A percentile compares a stretch with the other conserved stretches of the same genome.
These are phyloP conservation scores for Talaromyces sp. DNA, from an alignment of 2,329 filamentous ascomycete genomes.

Conservation along the genomic window DNA sequence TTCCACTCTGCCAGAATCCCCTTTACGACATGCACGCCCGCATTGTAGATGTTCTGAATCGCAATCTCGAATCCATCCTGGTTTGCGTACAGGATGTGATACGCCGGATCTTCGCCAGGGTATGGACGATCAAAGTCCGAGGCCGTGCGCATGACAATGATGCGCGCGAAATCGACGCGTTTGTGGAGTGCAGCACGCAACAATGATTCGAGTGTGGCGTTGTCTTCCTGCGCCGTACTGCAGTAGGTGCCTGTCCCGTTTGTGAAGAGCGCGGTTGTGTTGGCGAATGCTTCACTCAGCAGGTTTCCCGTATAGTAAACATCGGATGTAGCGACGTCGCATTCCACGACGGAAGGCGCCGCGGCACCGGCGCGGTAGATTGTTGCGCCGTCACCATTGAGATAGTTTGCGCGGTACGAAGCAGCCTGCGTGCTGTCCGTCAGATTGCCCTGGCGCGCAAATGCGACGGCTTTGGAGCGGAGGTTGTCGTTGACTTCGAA, in stretches of 20 bases:
- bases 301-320: constrained; percentile 65
- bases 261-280: constrained; percentile 61
- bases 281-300: constrained; percentile 62
- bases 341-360: constrained; percentile 57
- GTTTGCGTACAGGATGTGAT: constrained; percentile 58
- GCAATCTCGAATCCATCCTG: constrained; percentile 64
- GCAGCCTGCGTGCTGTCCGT: constrained; percentile 50
- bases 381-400: constrained; percentile 19
- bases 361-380: constrained; percentile 43
- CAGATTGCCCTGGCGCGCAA: constrained; percentile 53
- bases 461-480: constrained; percentile 50
- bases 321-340: constrained; percentile 67
- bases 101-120: constrained; percentile 52
- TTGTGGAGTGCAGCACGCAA: constrained; percentile 57
- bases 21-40: constrained; percentile 62
- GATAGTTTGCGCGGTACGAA: constrained; percentile 56
- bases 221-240: constrained; percentile 70
- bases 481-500: constrained; percentile 63
- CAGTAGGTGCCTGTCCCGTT: constrained; percentile 67
- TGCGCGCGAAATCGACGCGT: constrained; percentile 62
- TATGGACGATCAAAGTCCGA: constrained; percentile 71
- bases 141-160: constrained; percentile 66
- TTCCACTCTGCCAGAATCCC: constrained; percentile 64
- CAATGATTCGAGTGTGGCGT: constrained; percentile 64
- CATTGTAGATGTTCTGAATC: constrained; percentile 63